These are phyloP conservation scores for Panicum virgatum DNA, from an alignment of 202 grass and related monocot species.

Conservation along the genomic window DNA sequence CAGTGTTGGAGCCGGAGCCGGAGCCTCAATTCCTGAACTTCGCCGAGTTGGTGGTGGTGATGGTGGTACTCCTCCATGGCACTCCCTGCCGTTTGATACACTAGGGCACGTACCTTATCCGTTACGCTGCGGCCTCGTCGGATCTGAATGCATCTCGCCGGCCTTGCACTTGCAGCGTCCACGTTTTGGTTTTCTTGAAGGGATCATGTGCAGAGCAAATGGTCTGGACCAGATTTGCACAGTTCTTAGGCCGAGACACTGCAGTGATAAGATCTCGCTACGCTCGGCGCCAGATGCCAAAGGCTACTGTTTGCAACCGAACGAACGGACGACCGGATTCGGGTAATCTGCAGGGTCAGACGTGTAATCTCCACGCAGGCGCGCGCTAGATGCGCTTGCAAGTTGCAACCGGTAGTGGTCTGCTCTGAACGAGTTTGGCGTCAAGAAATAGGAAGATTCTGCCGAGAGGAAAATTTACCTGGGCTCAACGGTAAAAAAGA, in stretches of 20 bases:
- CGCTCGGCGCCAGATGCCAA: not conserved
- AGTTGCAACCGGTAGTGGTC: not conserved
- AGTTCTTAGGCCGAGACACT: not conserved
- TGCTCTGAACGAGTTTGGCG: not conserved
- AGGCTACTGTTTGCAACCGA: not conserved
- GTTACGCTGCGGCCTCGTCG: not conserved
- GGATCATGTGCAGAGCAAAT: not conserved
- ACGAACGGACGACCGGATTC: not conserved
- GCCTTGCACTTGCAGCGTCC: not conserved
- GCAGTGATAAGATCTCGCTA: not conserved
- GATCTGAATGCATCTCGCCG: slow-evolving; percentile 11
- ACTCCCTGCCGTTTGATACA: not conserved
- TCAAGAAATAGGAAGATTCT: not conserved
- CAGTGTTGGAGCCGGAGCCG: no score
- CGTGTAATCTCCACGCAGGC: not conserved
- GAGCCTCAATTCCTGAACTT: not conserved
- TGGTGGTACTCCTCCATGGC: not conserved
- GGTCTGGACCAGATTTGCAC: not conserved
- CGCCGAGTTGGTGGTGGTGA: not conserved
- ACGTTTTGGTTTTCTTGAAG: not conserved
- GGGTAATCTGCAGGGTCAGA: not conserved
- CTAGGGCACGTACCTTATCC: not conserved
- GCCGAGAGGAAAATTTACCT: not conserved
- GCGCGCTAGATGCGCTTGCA: not conserved
- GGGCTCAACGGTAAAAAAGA: not conserved